Evolutionary conservation across 2,329 filamentous ascomycete genomes (phyloP).

Genomic region (Fusarium sp.): DNA sequence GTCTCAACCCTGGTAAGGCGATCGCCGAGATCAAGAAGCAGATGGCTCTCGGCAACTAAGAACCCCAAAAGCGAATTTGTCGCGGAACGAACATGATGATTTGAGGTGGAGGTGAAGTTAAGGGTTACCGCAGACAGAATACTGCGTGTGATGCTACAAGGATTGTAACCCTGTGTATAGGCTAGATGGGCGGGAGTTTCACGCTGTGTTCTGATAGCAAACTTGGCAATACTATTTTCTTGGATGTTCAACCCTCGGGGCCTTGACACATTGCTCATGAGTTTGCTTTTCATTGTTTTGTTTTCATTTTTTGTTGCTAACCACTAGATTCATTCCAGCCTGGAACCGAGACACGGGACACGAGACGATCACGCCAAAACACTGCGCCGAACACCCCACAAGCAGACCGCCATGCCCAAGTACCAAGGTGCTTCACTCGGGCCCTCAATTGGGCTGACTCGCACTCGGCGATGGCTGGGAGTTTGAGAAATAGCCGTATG

Average conservation of each 20-base stretch:
- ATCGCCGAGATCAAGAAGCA: constrained; percentile 99
- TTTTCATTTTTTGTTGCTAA: background rate
- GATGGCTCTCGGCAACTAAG: constrained; percentile 71
- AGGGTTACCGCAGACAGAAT: constrained; percentile 39
- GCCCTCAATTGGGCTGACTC: background rate
- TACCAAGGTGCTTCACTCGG: background rate
- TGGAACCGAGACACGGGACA: background rate
- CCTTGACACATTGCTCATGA: background rate
- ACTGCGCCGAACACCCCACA: background rate
- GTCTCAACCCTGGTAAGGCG: constrained; percentile 92
- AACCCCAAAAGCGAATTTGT: constrained; percentile 15
- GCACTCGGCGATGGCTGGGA: background rate
- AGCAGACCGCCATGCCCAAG: background rate
- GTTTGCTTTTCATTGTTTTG: background rate
- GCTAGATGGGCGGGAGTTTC: constrained; percentile 45
- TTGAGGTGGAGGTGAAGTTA: constrained; percentile 26
- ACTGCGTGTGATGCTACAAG: constrained; percentile 41
- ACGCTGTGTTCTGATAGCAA: constrained; percentile 44
- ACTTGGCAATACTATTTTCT: constrained; percentile 44
- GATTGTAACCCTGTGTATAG: constrained; percentile 46
- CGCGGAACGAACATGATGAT: constrained; percentile 30
- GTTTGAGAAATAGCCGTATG: background rate
- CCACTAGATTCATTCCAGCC: background rate
- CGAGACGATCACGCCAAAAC: background rate
- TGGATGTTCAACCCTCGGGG: constrained; percentile 33